Base-by-base conservation (phyloP, 805 yeast species). In the Metschnikowia cerradonensis region DNA sequence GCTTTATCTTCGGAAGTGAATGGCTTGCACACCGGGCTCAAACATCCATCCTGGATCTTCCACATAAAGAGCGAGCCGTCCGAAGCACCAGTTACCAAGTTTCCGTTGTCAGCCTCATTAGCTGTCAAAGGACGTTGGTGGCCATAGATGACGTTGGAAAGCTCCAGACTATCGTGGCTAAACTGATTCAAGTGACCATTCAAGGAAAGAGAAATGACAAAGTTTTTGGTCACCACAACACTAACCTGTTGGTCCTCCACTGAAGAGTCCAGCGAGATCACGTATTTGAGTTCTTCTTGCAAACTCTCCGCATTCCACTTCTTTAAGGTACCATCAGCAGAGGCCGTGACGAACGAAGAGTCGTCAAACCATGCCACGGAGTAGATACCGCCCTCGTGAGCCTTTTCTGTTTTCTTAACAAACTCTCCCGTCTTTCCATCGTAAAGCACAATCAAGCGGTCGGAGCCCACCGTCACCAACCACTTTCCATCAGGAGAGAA, bases 361-460 rank as follows among this genome's bases (percentile, higher is more conserved):
- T 78, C 82, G 26, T 73, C 72, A 34, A 76, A 69, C 92, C 96
- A 90, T 20, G 85, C 77, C 3, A 91, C 70, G 0, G 86, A 84
- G 60, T 84, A 87, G n/a, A 91, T 79, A 44, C 97, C 91, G 43
- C 95, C 96, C 6, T 79, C 76, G 59, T 92, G 92, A 4, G 79
- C 80, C 43, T 68, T 68, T 36, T 66, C 72, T 26, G 83, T 64
- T 59, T 77, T 79, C 49, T 77, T 75, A 15, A 84, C 48, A 56
- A 78, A 80, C 47, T 88, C 96, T 37, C 97, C 97, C 5, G 88
- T 80, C 58, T 84, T 83, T 20, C 97, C 97, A 55, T 92, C 96
- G 66, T 89, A 94, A 7, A 91, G 66, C 33, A 79, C 86, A 50
- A 89, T 80, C 45, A 75, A 70, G 56, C 95, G 80, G 67, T 94